These are phyloP conservation scores for Halteria grandinella DNA, from an alignment of 73 alveolate genomes.

Conservation along the genomic window DNA sequence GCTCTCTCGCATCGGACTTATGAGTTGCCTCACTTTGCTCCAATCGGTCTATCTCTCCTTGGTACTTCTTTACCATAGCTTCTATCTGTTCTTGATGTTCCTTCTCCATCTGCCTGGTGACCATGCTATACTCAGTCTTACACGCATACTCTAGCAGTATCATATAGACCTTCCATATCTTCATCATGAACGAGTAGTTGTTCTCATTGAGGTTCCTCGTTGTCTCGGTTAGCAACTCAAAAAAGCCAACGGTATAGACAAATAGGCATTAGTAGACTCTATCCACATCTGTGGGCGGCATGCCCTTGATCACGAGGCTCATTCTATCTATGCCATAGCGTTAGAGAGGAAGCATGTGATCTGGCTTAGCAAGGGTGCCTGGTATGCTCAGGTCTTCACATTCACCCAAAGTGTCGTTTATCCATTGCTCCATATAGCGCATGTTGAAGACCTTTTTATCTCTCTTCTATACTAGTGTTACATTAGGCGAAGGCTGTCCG, in stretches of 20 bases:
- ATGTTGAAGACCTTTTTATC: too few species aligned
- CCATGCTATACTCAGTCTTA: constrained; percentile 59
- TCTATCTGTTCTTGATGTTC: constrained; percentile 50
- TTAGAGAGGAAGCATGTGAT: constrained; percentile 27
- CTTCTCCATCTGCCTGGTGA: constrained; percentile 43
- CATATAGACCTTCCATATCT: constrained; percentile 71
- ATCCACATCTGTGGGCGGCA: constrained; percentile 33
- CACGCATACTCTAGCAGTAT: constrained; percentile 74
- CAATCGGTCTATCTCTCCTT: background rate
- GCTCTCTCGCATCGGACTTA: constrained; percentile 6
- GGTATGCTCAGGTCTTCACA: constrained; percentile 38
- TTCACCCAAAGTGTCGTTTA: constrained; percentile 38
- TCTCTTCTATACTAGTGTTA: too few species aligned
- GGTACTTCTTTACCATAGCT: constrained; percentile 52
- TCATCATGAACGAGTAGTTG: background rate
- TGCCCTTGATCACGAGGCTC: constrained; percentile 14
- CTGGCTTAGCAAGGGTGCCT: constrained; percentile 39
- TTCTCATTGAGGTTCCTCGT: background rate
- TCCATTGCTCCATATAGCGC: constrained; percentile 43
- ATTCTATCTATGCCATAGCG: constrained; percentile 38
- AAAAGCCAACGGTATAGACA: constrained; percentile 68
- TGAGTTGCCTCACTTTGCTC: constrained; percentile 17
- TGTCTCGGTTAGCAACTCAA: constrained; percentile 50
- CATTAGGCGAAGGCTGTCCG: too few species aligned
- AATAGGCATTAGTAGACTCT: constrained; percentile 64